Base-by-base conservation (phyloP, 306 rosid species). In the Cucurbita pepo region DNA sequence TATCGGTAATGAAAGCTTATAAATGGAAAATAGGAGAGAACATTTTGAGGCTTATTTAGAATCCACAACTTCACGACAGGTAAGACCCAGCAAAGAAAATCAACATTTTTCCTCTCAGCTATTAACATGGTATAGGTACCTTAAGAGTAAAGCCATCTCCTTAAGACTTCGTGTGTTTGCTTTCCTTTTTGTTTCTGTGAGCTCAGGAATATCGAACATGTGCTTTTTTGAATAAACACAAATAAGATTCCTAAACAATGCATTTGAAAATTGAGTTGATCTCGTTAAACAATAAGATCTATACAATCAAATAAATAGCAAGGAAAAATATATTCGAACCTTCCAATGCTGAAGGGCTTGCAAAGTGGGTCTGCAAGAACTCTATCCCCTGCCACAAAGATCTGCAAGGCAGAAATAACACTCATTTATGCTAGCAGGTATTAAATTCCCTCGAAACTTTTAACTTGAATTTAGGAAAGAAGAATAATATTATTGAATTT, bases 331-430 rank as follows among this genome's bases (percentile, higher is more conserved):
- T 61, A 76, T 57, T 64, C 77, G 61, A 79, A 95, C 99, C 97
- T 95, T 85, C 99, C 99, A 77, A 89, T 89, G 82, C 99, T 95
- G 83, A 95, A 95, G 72, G 99, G 97, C 79, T 95, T 95, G 92
- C 89, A 95, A 71, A 95, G 79, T 76, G 99, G 90, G 84, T 95
- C 99, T 9, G 86, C 83, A 75, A 95, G 6, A 78, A 95, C 99
- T 81, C 99, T 91, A 84, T 95, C 99, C 67, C 99, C 99, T 6
- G 99, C 99, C 73, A 95, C 82, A 77, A 88, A 95, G 36, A 78
- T 89, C 99, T 95, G 83, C 67, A 84, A 57, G 47, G 78, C 59
- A 74, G 78, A 78, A 83, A 72, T 67, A 83, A 47, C 13, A 47
- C 54, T 19, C 21, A 21, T 67, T 84, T 37, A 79, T 82, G 72